Base-by-base conservation (phyloP, 2,329 filamentous ascomycete species). In the Davidsoniella neocaledoniae region DNA sequence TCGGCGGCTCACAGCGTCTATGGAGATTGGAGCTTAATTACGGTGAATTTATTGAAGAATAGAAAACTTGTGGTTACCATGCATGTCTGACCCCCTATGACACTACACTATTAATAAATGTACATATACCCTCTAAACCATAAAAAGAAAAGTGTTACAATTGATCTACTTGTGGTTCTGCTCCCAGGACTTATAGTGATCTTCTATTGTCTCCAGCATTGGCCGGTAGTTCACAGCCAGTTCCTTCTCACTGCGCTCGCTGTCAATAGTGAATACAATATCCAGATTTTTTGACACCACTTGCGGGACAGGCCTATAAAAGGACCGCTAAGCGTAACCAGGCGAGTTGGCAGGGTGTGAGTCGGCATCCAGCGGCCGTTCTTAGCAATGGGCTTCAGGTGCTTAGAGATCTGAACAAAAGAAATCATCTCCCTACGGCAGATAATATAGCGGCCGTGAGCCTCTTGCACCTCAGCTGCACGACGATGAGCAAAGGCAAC, bases 231-330 rank as follows among this genome's bases (percentile, higher is more conserved):
- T 7, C 2, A 60, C 53, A 0, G 51, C 49, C 50, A 61, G 43
- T 21, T 59, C 54, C 21, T 54, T 43, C n/a, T 57, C 21, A 42
- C 58, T 59, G 8, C 38, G 47, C 14, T 38, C 12, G 46, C 57
- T 59, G 39, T 59, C 54, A 6, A 57, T 53, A 16, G 57, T 50
- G 41, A 58, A 59, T 1, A 14, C 38, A n/a, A 57, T 54, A 7
- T 56, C 53, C 4, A 59, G 8, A 29, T 59, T 58, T 16, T 47
- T 43, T 33, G 43, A 14, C 57, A 41, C 54, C 54, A 59, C 36
- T 55, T 57, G 39, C 55, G 51, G 21, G 49, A 49, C 16, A 47
- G 12, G 14, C 45, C 45, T 8, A 40, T 14, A 8, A 47, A 23
- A 12, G 45, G 45, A 12, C n/a, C 14, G 12, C 21, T 21, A 21